A percentile compares a stretch with the other conserved stretches of the same genome.
Conservation (phyloP, 495 filamentous ascomycete genomes). For the Penicillium macrosclerotiorum region DNA sequence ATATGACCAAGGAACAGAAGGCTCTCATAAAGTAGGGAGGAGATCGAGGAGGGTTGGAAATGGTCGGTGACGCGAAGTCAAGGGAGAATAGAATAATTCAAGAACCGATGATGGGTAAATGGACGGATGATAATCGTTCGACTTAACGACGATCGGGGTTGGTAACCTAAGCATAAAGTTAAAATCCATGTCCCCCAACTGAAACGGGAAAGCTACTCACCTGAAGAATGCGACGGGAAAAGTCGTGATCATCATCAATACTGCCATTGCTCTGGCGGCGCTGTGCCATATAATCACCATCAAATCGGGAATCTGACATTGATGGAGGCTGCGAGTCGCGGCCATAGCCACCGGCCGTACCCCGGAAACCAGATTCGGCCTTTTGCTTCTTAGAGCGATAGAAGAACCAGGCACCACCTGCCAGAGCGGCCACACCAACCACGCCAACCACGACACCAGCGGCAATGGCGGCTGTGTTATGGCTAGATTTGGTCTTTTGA, state of each 20-base stretch:
- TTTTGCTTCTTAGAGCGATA: conserved; percentile 70
- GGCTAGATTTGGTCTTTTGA: conserved; percentile 30
- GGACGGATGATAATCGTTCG: conserved; percentile 1
- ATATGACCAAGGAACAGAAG: conserved; percentile 12
- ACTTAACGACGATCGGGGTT: conserved; percentile 45
- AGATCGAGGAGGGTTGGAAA: background rate
- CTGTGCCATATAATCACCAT: conserved; percentile 79
- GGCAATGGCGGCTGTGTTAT: conserved; percentile 75
- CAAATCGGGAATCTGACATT: conserved; percentile 79
- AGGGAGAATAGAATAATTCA: background rate
- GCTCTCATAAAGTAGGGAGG: conserved; percentile 12
- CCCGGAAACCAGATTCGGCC: conserved; percentile 76
- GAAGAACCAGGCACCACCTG: conserved; percentile 70
- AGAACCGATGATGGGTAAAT: background rate
- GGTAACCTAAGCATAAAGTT: conserved; percentile 37
- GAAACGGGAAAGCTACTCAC: conserved; percentile 45
- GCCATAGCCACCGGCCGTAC: conserved; percentile 57
- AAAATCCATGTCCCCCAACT: background rate
- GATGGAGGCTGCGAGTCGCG: conserved; percentile 34
- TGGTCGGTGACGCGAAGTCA: conserved; percentile 8
- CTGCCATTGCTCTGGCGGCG: conserved; percentile 92
- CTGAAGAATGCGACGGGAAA: conserved; percentile 92
- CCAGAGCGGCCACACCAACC: conserved; percentile 62
- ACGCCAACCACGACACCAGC: conserved; percentile 87
- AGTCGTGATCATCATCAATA: conserved; percentile 97